phyloP scores from a whole-genome alignment of 768 basidiomycete species.

The Chalciporus chontae region DNA sequence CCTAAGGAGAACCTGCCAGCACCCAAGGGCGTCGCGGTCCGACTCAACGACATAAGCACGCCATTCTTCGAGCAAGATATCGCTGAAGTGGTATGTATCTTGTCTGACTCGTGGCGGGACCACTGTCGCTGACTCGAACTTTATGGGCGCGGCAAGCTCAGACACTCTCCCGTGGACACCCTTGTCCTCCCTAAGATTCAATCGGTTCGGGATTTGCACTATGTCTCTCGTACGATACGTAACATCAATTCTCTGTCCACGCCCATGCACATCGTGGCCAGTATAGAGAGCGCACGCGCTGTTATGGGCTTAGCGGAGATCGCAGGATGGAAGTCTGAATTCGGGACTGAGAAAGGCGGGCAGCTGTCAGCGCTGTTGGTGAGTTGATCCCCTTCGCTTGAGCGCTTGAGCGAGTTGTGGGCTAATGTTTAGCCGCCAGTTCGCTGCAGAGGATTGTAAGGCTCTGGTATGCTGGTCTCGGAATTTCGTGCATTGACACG shows the following conservation, averaged over 20 bases:
- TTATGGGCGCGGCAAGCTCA: constrained; percentile 35
- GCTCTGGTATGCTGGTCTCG: constrained; percentile 1
- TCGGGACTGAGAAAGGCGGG: constrained; percentile 45
- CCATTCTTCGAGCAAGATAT: constrained; percentile 67
- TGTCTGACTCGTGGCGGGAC: neutral
- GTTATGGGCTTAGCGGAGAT: constrained; percentile 68
- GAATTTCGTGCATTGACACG: neutral
- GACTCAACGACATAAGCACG: constrained; percentile 66
- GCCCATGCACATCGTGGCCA: constrained; percentile 66
- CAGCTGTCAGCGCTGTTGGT: constrained; percentile 60
- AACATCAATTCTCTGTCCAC: constrained; percentile 23
- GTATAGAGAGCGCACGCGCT: constrained; percentile 80
- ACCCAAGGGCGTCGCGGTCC: constrained; percentile 57
- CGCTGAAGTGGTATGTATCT: constrained; percentile 46
- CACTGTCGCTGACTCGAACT: constrained; percentile 3
- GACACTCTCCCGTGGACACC: constrained; percentile 47
- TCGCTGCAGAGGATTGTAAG: constrained; percentile 92
- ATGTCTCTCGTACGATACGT: constrained; percentile 45
- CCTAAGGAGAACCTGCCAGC: constrained; percentile 37
- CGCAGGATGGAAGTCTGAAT: constrained; percentile 59
- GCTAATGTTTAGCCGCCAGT: constrained; percentile 43
- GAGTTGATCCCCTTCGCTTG: neutral
- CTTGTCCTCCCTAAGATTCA: constrained; percentile 88
- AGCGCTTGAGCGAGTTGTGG: neutral
- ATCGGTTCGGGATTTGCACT: constrained; percentile 59